These are phyloP conservation scores for Sphaerulina musiva DNA, from an alignment of 2,329 filamentous ascomycete genomes.

Conservation along the genomic window DNA sequence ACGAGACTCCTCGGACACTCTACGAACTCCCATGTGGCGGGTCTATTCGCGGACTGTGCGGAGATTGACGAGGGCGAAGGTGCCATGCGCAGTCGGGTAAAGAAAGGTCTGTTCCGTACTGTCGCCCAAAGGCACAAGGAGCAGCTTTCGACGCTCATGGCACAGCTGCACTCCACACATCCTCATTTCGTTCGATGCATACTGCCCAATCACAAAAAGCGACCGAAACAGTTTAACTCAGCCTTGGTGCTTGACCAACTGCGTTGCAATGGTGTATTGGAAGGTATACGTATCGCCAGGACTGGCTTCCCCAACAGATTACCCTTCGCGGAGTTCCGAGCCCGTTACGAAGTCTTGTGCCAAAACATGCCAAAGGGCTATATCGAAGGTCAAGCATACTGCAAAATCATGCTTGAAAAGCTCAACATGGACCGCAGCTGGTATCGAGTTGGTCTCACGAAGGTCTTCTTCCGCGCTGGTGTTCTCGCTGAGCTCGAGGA, in stretches of 20 bases:
- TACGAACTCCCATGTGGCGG: conserved; percentile 72
- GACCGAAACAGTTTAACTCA: conserved; percentile 84
- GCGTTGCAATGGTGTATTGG: conserved; percentile 98
- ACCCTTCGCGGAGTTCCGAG: conserved; percentile 86
- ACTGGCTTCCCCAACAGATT: conserved; percentile 95
- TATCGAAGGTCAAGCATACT: conserved; percentile 79
- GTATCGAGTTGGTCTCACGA: conserved; percentile 90
- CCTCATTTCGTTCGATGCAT: conserved; percentile 98
- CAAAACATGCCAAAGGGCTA: conserved; percentile 82
- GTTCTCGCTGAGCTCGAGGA: conserved; percentile 96
- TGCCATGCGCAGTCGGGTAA: conserved; percentile 70
- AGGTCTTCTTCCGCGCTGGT: conserved; percentile 95
- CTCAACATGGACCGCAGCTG: conserved; percentile 76
- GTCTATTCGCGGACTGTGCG: conserved; percentile 80
- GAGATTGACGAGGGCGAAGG: conserved; percentile 69
- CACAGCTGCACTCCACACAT: conserved; percentile 87
- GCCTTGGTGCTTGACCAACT: conserved; percentile 93
- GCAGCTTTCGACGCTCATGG: conserved; percentile 93
- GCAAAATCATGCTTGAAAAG: conserved; percentile 80
- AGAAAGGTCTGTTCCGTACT: conserved; percentile 94
- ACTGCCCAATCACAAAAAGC: conserved; percentile 95
- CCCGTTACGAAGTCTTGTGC: conserved; percentile 92
- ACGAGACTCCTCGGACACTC: conserved; percentile 81
- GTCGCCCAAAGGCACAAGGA: conserved; percentile 97
- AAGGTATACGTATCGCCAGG: conserved; percentile 92